phyloP scores from a whole-genome alignment of 768 basidiomycete genomes.

The Tricholoma sp. region DNA sequence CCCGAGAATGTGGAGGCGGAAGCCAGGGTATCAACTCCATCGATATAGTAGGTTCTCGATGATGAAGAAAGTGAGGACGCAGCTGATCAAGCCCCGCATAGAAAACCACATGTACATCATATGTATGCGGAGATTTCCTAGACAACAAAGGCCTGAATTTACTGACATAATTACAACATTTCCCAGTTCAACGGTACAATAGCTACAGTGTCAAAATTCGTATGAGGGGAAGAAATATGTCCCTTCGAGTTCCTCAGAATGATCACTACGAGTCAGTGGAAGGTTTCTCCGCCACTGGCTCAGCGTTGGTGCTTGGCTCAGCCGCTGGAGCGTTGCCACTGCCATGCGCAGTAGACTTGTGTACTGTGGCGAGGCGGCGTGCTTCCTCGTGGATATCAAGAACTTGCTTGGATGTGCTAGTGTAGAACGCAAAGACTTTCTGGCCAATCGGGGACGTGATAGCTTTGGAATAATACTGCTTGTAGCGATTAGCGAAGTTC shows the following conservation, averaged over 20 bases:
- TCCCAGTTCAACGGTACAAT: too few species aligned
- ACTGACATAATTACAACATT: background rate
- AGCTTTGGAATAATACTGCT: constrained; percentile 74
- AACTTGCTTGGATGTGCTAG: constrained; percentile 82
- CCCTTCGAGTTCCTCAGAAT: background rate
- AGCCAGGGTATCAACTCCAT: background rate
- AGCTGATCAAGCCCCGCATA: too few species aligned
- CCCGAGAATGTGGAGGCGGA: background rate
- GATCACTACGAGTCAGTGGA: background rate
- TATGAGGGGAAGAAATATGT: too few species aligned
- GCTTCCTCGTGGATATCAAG: constrained; percentile 94
- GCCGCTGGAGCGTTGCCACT: background rate
- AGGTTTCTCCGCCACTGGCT: background rate
- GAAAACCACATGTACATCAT: too few species aligned
- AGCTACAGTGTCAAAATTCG: too few species aligned
- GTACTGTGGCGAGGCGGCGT: constrained; percentile 60
- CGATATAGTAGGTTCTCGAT: too few species aligned
- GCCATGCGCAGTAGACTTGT: background rate
- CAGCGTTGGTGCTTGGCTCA: background rate
- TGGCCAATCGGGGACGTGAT: constrained; percentile 73
- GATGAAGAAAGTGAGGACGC: too few species aligned
- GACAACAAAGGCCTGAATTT: background rate
- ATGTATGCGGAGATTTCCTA: background rate
- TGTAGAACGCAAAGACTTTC: constrained; percentile 80
- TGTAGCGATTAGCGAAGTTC: constrained; percentile 4